A percentile compares a stretch with the other conserved stretches of the same genome.
Evolutionary conservation across 345 rosid genomes (phyloP).

Genomic region (Populus davidiana): DNA sequence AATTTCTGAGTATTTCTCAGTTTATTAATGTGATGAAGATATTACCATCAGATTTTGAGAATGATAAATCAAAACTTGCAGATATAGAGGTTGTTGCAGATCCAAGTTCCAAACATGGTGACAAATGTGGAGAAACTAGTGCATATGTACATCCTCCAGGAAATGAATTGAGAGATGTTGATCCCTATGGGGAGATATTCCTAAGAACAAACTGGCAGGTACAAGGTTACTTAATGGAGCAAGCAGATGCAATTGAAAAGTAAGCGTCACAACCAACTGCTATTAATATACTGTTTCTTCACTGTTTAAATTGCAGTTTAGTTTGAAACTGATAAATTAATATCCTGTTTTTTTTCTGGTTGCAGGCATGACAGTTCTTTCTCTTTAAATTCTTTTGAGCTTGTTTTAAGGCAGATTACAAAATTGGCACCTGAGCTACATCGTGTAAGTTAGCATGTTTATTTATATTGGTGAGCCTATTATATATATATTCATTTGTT

Average conservation of each 20-base stretch:
- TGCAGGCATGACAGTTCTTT: conserved; percentile 72
- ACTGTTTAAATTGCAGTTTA: conserved; percentile 3
- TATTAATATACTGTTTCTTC: background rate
- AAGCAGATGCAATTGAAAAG: conserved; percentile 88
- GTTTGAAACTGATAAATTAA: conserved; percentile 5
- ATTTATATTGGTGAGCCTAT: conserved; percentile 5
- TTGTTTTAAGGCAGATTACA: conserved; percentile 63
- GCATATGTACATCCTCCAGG: conserved; percentile 34
- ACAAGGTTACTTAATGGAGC: conserved; percentile 82
- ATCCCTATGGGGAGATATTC: conserved; percentile 47
- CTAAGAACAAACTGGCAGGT: conserved; percentile 76
- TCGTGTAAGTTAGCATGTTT: conserved; percentile 54
- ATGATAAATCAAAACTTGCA: conserved; percentile 39
- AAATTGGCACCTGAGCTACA: conserved; percentile 91
- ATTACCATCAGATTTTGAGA: background rate
- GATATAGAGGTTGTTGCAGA: conserved; percentile 51
- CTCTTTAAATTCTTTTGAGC: conserved; percentile 61
- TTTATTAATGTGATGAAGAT: conserved; percentile 4
- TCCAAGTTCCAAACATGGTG: conserved; percentile 40
- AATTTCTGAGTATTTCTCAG: no score
- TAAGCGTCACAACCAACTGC: conserved; percentile 20
- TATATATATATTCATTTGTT: background rate
- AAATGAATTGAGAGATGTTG: conserved; percentile 34
- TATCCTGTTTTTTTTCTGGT: conserved; percentile 16
- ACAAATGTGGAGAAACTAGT: conserved; percentile 43